Evolutionary conservation across 108 stramenopile species (phyloP).

Genomic region (Nannochloropsis salina): DNA sequence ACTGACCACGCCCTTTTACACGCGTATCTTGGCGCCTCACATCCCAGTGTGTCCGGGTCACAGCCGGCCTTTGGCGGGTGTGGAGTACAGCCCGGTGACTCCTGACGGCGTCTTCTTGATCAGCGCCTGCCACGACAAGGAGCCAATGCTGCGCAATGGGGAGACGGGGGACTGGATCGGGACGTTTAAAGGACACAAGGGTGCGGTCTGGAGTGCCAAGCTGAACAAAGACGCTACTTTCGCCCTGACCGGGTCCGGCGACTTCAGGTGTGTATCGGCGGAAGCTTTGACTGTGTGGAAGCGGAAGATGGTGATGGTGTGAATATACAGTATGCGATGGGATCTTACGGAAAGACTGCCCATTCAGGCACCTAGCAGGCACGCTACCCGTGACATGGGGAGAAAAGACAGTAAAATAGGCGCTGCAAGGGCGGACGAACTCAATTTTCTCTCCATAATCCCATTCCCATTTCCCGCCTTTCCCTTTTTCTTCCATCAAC

Average conservation of each 20-base stretch:
- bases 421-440: not conserved
- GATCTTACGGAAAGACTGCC: too few species aligned
- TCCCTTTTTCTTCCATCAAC: not conserved
- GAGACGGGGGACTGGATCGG: constrained; percentile 97
- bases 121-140: constrained; percentile 57
- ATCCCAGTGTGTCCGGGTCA: constrained; percentile 45
- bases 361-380: too few species aligned
- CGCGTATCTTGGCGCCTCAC: too few species aligned
- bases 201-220: constrained; percentile 95
- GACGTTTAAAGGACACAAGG: constrained; percentile 94
- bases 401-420: not conserved
- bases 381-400: not conserved
- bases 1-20: too few species aligned
- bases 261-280: constrained; percentile 40
- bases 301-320: too few species aligned
- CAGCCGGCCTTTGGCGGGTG: constrained; percentile 42
- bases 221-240: constrained; percentile 71
- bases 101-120: constrained; percentile 47
- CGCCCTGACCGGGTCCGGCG: constrained; percentile 81
- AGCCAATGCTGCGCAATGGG: constrained; percentile 92
- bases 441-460: not conserved
- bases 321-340: too few species aligned
- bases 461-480: not conserved
- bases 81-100: constrained; percentile 40
- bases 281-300: too few species aligned